Evolutionary conservation across 345 rosid genomes (phyloP).

Genomic region (Melaleuca alternifolia): DNA sequence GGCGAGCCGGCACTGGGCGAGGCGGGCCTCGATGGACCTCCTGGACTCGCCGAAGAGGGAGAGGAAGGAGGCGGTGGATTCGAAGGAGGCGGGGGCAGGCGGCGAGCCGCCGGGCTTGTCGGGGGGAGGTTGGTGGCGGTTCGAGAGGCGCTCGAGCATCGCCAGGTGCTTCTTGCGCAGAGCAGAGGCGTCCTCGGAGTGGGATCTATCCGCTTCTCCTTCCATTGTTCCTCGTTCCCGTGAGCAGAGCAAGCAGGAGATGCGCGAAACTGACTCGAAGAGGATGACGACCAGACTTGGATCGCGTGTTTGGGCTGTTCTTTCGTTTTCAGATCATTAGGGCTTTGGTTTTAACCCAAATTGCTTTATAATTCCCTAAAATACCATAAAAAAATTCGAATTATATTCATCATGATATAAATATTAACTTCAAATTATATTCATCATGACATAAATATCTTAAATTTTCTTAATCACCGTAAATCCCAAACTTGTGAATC

Average conservation of each 20-base stretch:
- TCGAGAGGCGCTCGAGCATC: slow-evolving; percentile 79
- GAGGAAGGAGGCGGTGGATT: slow-evolving; percentile 52
- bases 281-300: not conserved
- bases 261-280: not conserved
- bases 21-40: slow-evolving; percentile 37
- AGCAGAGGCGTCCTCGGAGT: not conserved
- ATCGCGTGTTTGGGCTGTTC: not conserved
- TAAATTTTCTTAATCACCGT: too few species aligned
- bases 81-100: slow-evolving; percentile 13
- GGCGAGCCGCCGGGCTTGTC: not conserved
- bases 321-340: not conserved
- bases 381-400: too few species aligned
- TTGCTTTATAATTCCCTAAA: not conserved
- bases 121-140: slow-evolving; percentile 52
- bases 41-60: slow-evolving; percentile 47
- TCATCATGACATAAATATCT: too few species aligned
- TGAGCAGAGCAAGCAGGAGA: not conserved
- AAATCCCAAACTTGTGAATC: too few species aligned
- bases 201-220: not conserved
- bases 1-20: slow-evolving; percentile 22
- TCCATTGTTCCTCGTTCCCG: not conserved
- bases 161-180: slow-evolving; percentile 43
- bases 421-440: too few species aligned
- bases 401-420: too few species aligned
- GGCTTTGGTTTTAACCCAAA: not conserved